Evolutionary conservation across 306 rosid species (phyloP).

Genomic region (Adenanthera pavonina): DNA sequence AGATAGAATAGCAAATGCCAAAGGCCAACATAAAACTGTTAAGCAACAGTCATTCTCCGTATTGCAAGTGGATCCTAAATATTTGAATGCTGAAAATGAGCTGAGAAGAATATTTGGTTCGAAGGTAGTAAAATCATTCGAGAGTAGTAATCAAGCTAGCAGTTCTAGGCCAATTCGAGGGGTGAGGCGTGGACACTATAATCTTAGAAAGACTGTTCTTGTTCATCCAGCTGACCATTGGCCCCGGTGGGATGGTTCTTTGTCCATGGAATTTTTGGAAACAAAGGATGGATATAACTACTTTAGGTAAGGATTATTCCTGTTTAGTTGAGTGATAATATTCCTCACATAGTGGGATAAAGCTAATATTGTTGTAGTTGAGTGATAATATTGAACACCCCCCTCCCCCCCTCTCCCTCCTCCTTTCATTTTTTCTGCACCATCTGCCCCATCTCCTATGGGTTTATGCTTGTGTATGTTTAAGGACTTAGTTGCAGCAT

Average conservation of each 20-base stretch:
- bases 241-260: slow-evolving; percentile 91
- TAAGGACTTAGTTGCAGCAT: slow-evolving; percentile 21
- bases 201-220: slow-evolving; percentile 72
- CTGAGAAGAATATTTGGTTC: slow-evolving; percentile 92
- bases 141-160: slow-evolving; percentile 75
- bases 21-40: slow-evolving; percentile 38
- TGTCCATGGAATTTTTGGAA: slow-evolving; percentile 81
- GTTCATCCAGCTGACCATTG: slow-evolving; percentile 83
- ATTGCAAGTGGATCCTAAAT: slow-evolving; percentile 82
- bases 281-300: slow-evolving; percentile 64
- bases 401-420: no score
- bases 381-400: not conserved
- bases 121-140: slow-evolving; percentile 90
- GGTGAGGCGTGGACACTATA: slow-evolving; percentile 68
- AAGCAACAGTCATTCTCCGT: slow-evolving; percentile 49
- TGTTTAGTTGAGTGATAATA: slow-evolving; percentile 14
- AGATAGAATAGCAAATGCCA: slow-evolving; percentile 42
- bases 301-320: slow-evolving; percentile 63
- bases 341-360: no score
- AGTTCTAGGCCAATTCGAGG: slow-evolving; percentile 86
- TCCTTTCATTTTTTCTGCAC: not conserved
- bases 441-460: not conserved
- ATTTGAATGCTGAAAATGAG: slow-evolving; percentile 88
- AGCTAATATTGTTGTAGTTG: not conserved
- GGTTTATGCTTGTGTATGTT: not conserved